Evolutionary conservation across 2,329 filamentous ascomycete species (phyloP), one percentile per base, ranked within the genome.

Genomic region (Cladosporium colombiae): DNA sequence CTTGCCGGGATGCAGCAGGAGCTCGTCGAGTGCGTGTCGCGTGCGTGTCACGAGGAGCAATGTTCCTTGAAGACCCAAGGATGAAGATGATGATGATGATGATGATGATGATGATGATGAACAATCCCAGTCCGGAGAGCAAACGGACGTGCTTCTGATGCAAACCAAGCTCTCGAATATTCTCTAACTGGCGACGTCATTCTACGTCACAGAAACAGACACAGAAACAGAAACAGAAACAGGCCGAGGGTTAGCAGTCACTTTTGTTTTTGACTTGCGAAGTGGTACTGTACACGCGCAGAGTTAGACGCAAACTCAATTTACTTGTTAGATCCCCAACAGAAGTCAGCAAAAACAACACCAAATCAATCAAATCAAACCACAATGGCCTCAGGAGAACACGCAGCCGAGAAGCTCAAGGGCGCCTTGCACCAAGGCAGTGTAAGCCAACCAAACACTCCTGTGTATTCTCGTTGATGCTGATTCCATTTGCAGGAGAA

Each of bases 341-440:
- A 46, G n/a, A 13, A 46, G 10, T n/a, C 37, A n/a, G n/a, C 18
- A 50, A 50, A 5, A 23, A 52, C 6, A 31, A 35, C 33, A 35
- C 16, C 33, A 50, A 2, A 50, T 40, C 35, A 8, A 46, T 25
- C 35, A 27, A 3, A 44, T 44, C 56, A 44, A n/a, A 27, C 25
- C 59, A 69, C 31, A 60, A 71, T 70, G 70, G 67, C 70, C 14
- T 57, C 67, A 68, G 73, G 73, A 35, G 62, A 72, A 35, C 66
- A 70, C 50, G 72, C 71, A 35, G 73, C 70, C 27, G 68, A 73
- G 40, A 50, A 72, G 11, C 65, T 70, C 56, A 74, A 74, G 56
- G 68, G 68, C 50, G 68, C 68, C 63, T 62, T 74, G 65, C 72
- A 71, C 46, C 66, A 67, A 33, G 62, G 71, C 10, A 65, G 67